These are phyloP conservation scores for Fusarium nurragi DNA, from an alignment of 2,329 filamentous ascomycete species.

Conservation along the genomic window DNA sequence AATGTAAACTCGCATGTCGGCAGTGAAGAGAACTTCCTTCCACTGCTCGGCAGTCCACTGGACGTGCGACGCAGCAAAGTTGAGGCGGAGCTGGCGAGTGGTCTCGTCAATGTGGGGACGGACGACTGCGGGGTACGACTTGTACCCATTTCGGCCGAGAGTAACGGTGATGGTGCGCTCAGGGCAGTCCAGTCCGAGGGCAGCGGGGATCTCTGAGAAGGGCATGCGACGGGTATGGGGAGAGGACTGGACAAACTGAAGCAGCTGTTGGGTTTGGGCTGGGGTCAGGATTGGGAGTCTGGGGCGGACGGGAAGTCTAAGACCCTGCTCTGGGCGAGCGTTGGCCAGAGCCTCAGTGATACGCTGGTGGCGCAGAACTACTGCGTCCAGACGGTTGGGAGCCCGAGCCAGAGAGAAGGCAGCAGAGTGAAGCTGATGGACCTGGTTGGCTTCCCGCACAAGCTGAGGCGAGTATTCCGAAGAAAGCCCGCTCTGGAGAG, in stretches of 20 bases:
- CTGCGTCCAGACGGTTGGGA: neutral
- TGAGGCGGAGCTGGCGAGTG: constrained; percentile 13
- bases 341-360: neutral
- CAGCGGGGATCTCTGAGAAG: constrained; percentile 2
- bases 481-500: too few relatives aligned
- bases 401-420: neutral
- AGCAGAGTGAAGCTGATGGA: neutral
- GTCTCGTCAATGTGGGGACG: constrained; percentile 20
- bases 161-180: constrained; percentile 8
- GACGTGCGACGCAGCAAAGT: constrained; percentile 17
- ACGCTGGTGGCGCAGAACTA: neutral
- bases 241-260: constrained; percentile 23
- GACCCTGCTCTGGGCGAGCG: neutral
- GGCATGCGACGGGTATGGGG: constrained; percentile 16
- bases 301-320: neutral
- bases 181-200: constrained; percentile 12
- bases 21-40: constrained; percentile 22
- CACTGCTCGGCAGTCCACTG: constrained; percentile 29
- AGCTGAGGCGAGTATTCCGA: too few relatives aligned
- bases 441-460: neutral
- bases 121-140: constrained; percentile 14
- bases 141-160: constrained; percentile 20
- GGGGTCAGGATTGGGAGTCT: neutral
- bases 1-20: constrained; percentile 3
- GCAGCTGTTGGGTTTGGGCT: constrained; percentile 1